Conservation (phyloP, 768 basidiomycete genomes). For the Daedaleopsis sinensis region DNA sequence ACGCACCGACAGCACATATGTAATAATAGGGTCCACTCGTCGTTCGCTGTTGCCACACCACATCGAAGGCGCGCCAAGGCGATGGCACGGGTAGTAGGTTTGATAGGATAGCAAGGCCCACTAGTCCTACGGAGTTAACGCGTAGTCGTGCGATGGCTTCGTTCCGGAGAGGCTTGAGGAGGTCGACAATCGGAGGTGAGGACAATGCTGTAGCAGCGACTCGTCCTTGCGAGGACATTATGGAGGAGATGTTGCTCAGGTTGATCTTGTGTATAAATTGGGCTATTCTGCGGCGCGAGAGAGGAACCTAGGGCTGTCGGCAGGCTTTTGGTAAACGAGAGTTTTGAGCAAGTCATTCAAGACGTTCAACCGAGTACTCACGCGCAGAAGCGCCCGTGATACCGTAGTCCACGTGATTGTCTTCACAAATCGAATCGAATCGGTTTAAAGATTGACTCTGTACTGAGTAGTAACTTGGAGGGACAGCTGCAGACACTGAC, state of each 20-base stretch:
- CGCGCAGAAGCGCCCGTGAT: too few relatives aligned
- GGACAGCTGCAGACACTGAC: too few relatives aligned
- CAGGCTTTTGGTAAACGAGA: not conserved
- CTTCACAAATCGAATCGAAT: too few relatives aligned
- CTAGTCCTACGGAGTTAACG: conserved; percentile 38
- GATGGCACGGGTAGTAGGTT: conserved; percentile 42
- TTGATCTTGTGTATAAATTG: too few relatives aligned
- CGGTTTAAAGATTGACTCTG: too few relatives aligned
- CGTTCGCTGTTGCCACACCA: conserved; percentile 27
- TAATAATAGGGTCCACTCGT: conserved; percentile 19
- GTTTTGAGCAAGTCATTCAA: not conserved
- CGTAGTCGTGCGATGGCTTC: conserved; percentile 44
- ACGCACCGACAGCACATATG: conserved; percentile 37
- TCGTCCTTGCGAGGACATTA: conserved; percentile 3
- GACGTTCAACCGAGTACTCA: too few relatives aligned
- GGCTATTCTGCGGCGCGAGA: not conserved
- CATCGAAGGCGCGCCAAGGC: conserved; percentile 36
- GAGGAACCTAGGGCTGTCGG: not conserved
- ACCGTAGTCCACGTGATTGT: too few relatives aligned
- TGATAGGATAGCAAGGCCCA: conserved; percentile 37
- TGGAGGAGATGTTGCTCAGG: not conserved
- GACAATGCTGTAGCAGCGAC: conserved; percentile 2
- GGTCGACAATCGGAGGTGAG: conserved; percentile 22
- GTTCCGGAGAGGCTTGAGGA: conserved; percentile 38
- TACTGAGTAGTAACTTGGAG: too few relatives aligned